Evolutionary conservation across 305 asterid genomes (phyloP).

Genomic region (Petunia hybrid): DNA sequence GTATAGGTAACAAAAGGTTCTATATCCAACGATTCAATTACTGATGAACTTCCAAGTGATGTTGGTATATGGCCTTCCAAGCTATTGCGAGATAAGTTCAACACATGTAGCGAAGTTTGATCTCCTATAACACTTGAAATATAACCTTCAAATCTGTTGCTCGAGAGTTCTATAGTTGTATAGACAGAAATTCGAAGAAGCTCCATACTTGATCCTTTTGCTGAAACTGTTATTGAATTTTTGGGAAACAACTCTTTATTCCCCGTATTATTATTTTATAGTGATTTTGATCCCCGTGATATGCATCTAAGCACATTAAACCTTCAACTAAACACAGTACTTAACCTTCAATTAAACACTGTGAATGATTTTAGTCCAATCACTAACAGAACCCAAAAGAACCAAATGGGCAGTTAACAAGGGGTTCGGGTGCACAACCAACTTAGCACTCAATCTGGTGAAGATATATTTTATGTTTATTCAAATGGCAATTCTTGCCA

Average conservation of each 20-base stretch:
- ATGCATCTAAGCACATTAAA: too few species aligned
- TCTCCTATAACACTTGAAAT: conserved; percentile 37
- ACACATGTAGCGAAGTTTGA: conserved; percentile 18
- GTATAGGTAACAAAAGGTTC: too few species aligned
- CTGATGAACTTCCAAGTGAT: background rate
- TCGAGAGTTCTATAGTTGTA: conserved; percentile 39
- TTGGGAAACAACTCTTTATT: too few species aligned
- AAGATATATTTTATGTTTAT: conserved; percentile 24
- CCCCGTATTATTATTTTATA: too few species aligned
- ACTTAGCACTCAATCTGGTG: conserved; percentile 30
- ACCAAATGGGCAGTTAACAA: too few species aligned
- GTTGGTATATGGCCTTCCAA: conserved; percentile 33
- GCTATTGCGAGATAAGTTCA: conserved; percentile 41
- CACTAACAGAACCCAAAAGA: too few species aligned
- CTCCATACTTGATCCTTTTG: conserved; percentile 17
- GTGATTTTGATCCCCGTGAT: too few species aligned
- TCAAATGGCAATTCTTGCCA: conserved; percentile 30
- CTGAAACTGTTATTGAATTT: background rate
- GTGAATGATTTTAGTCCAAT: too few species aligned
- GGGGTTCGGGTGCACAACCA: conserved; percentile 12
- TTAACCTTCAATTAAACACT: too few species aligned
- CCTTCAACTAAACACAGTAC: too few species aligned
- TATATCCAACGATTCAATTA: conserved; percentile 34
- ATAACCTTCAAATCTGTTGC: conserved; percentile 34
- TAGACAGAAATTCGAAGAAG: conserved; percentile 30